Conservation (phyloP, 2,329 filamentous ascomycete genomes). For the Ramularia endophylla region DNA sequence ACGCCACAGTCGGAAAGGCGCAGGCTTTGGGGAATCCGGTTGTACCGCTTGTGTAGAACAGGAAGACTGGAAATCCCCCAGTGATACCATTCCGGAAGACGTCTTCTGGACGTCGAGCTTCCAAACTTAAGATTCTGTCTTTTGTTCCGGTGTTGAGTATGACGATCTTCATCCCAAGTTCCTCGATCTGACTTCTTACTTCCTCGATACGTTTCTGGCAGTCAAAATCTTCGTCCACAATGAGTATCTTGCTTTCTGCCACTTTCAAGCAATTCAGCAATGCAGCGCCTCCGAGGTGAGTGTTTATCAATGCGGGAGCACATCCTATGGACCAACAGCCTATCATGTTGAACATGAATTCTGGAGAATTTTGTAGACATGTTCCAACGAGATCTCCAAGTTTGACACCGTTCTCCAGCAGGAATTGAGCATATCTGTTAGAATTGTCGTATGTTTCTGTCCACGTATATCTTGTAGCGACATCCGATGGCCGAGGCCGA, state of each 20-base stretch:
- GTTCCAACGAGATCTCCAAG: constrained; percentile 31
- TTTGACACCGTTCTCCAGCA: constrained; percentile 37
- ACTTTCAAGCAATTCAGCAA: constrained; percentile 34
- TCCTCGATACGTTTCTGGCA: constrained; percentile 54
- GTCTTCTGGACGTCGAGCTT: constrained; percentile 50
- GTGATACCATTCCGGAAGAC: constrained; percentile 49
- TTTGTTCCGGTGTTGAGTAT: constrained; percentile 47
- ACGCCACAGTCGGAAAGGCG: constrained; percentile 49
- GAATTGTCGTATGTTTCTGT: constrained; percentile 49
- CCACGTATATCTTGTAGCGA: constrained; percentile 47
- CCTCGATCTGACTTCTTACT: constrained; percentile 42
- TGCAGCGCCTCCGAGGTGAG: constrained; percentile 31
- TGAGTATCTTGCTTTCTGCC: constrained; percentile 35
- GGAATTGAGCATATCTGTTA: constrained; percentile 58
- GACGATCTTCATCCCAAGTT: constrained; percentile 53
- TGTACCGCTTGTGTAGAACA: constrained; percentile 73
- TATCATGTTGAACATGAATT: constrained; percentile 30
- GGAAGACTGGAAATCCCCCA: constrained; percentile 50
- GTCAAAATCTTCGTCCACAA: constrained; percentile 44
- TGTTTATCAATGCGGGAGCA: constrained; percentile 33
- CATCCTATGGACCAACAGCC: constrained; percentile 29
- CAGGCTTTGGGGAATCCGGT: constrained; percentile 71
- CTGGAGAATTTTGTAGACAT: constrained; percentile 32
- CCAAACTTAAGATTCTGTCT: constrained; percentile 43
- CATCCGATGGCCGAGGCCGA: constrained; percentile 43